phyloP scores from a whole-genome alignment of 1,139 yeast genomes.

The Wickerhamiella pararugosa region DNA sequence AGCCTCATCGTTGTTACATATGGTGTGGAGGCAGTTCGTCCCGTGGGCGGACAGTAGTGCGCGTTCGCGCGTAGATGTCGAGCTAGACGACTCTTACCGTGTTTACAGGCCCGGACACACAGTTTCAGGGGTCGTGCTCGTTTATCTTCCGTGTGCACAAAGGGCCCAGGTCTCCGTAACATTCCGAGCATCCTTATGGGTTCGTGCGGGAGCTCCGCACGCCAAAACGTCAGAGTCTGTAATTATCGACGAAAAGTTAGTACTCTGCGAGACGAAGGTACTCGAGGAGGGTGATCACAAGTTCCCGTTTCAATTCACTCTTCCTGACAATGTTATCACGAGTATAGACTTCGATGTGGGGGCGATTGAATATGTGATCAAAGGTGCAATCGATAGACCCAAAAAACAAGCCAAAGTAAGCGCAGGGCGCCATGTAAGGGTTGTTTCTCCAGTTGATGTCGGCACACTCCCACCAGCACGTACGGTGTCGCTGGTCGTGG shows the following conservation, averaged over 20 bases:
- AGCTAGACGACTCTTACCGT: constrained; percentile 58
- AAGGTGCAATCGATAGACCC: constrained; percentile 28
- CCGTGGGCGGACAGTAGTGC: constrained; percentile 29
- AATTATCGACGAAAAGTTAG: constrained; percentile 11
- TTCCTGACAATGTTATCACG: constrained; percentile 61
- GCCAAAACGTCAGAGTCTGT: not conserved
- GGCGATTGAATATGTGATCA: constrained; percentile 50
- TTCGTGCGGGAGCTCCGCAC: not conserved
- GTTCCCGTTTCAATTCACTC: constrained; percentile 67
- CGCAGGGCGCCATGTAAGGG: constrained; percentile 27
- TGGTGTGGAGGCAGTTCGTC: constrained; percentile 5
- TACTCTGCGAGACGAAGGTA: constrained; percentile 27
- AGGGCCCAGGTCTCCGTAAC: not conserved
- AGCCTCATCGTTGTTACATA: not conserved
- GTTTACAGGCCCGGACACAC: constrained; percentile 54
- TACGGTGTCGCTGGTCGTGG: constrained; percentile 49
- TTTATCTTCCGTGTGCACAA: constrained; percentile 8
- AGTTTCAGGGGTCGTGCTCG: constrained; percentile 29
- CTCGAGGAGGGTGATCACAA: constrained; percentile 58
- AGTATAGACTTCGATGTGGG: constrained; percentile 79
- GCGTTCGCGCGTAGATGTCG: constrained; percentile 33
- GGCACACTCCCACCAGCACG: constrained; percentile 48
- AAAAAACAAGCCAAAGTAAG: not conserved
- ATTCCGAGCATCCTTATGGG: constrained; percentile 4
- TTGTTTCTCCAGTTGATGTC: constrained; percentile 65